Conservation (phyloP, 345 rosid species). For the Viola odorata region DNA sequence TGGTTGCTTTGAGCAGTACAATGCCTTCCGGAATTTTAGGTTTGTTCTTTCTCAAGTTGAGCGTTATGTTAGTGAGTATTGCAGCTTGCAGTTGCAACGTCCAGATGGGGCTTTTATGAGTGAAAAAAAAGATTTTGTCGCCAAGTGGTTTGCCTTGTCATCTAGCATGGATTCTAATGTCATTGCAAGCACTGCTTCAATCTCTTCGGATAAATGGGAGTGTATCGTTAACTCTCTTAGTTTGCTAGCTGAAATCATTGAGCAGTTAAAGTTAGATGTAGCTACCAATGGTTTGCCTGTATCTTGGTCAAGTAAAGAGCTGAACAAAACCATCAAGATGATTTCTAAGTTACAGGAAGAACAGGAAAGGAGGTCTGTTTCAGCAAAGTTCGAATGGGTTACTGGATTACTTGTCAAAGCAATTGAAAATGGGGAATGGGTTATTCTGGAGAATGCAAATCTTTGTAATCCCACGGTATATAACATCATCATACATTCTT, state of each 20-base stretch:
- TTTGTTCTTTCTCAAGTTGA: slow-evolving; percentile 52
- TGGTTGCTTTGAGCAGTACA: slow-evolving; percentile 94
- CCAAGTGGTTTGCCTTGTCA: slow-evolving; percentile 61
- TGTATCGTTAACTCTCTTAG: slow-evolving; percentile 36
- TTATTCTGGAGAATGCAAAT: slow-evolving; percentile 86
- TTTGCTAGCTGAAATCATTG: slow-evolving; percentile 44
- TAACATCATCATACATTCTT: slow-evolving; percentile 1
- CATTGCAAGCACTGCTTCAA: slow-evolving; percentile 32
- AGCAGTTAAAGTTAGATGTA: slow-evolving; percentile 41
- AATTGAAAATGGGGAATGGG: slow-evolving; percentile 94
- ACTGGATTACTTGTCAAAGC: slow-evolving; percentile 76
- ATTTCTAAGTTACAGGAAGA: slow-evolving; percentile 53
- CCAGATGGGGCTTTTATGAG: slow-evolving; percentile 36
- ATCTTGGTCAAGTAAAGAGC: slow-evolving; percentile 50
- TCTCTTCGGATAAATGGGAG: slow-evolving; percentile 22
- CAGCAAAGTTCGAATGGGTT: slow-evolving; percentile 95
- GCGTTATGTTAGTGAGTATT: slow-evolving; percentile 55
- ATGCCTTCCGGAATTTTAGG: slow-evolving; percentile 67
- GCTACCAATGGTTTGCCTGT: slow-evolving; percentile 29
- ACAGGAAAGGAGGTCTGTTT: slow-evolving; percentile 32
- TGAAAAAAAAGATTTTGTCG: slow-evolving; percentile 38
- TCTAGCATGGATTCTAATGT: slow-evolving; percentile 37
- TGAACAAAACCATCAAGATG: slow-evolving; percentile 39
- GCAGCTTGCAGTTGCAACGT: slow-evolving; percentile 44
- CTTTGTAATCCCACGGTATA: slow-evolving; percentile 94